These are phyloP conservation scores for Chaetomium fimeti DNA, from an alignment of 495 filamentous ascomycete genomes.

Conservation along the genomic window DNA sequence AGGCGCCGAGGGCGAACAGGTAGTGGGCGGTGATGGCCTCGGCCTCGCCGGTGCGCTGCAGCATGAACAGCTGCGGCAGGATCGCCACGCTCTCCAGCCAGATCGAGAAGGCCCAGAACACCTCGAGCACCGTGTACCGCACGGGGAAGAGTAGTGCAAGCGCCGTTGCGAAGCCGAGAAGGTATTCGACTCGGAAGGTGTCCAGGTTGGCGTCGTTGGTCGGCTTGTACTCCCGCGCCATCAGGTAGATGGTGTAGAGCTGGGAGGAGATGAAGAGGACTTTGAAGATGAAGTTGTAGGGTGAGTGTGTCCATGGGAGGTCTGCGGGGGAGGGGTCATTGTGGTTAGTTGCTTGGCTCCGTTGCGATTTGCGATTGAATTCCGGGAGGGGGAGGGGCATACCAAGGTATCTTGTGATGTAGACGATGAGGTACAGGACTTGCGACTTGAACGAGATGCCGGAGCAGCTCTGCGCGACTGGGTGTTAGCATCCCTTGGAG, in stretches of 20 bases:
- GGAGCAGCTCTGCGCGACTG: conserved; percentile 72
- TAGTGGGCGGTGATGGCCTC: conserved; percentile 99
- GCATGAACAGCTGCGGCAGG: conserved; percentile 94
- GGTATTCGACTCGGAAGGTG: conserved; percentile 93
- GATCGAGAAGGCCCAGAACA: conserved; percentile 94
- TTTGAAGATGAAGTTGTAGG: conserved; percentile 94
- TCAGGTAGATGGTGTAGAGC: conserved; percentile 90
- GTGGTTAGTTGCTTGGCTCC: conserved; percentile 1
- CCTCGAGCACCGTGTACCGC: conserved; percentile 68
- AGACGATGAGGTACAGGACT: conserved; percentile 88
- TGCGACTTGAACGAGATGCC: conserved; percentile 99
- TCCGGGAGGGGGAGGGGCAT: conserved; percentile 16
- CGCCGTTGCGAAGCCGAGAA: conserved; percentile 73
- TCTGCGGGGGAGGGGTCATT: conserved; percentile 49
- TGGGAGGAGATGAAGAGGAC: conserved; percentile 89
- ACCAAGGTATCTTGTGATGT: conserved; percentile 89
- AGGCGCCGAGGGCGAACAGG: conserved; percentile 88
- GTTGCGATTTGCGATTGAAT: neutral
- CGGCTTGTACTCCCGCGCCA: conserved; percentile 93
- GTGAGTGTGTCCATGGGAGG: conserved; percentile 79
- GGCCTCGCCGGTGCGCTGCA: conserved; percentile 94
- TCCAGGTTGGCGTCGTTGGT: conserved; percentile 94
- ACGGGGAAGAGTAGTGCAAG: conserved; percentile 83
- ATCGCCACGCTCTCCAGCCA: conserved; percentile 97
- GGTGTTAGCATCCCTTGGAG: conserved; percentile 19